A percentile compares a stretch with the other conserved stretches of the same genome.
Evolutionary conservation across 1,284 basidiomycete species (phyloP).

Genomic region (Apiotrichum brassicae): DNA sequence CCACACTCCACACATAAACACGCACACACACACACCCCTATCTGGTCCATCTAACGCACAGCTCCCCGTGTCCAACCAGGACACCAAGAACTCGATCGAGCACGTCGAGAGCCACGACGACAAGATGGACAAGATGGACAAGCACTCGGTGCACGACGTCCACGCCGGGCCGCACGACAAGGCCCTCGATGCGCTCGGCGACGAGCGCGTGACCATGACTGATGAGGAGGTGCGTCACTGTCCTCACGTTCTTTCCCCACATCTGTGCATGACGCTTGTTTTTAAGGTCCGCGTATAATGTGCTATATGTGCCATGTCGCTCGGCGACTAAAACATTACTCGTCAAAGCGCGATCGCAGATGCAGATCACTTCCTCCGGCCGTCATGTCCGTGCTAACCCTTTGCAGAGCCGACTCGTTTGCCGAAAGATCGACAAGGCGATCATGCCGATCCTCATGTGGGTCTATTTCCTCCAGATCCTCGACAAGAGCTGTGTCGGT

Average conservation of each 20-base stretch:
- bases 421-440: slow-evolving; percentile 31
- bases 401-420: slow-evolving; percentile 7
- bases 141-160: too few species aligned
- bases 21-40: too few species aligned
- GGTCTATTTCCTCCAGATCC: slow-evolving; percentile 42
- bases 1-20: too few species aligned
- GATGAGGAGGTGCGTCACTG: slow-evolving; percentile 31
- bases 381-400: background rate
- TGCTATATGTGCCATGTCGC: too few species aligned
- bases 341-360: too few species aligned
- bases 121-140: background rate
- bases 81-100: background rate
- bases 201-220: slow-evolving; percentile 24
- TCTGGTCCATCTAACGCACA: too few species aligned
- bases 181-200: slow-evolving; percentile 24
- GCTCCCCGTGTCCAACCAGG: background rate
- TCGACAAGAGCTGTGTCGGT: slow-evolving; percentile 35
- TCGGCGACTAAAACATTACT: too few species aligned
- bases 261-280: too few species aligned
- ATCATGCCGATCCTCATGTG: slow-evolving; percentile 34
- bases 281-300: too few species aligned
- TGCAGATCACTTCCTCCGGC: background rate
- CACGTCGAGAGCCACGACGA: slow-evolving; percentile 8
- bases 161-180: too few species aligned
- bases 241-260: too few species aligned